phyloP scores from a whole-genome alignment of 129 eudicot genomes.

The Escallonia rubra region DNA sequence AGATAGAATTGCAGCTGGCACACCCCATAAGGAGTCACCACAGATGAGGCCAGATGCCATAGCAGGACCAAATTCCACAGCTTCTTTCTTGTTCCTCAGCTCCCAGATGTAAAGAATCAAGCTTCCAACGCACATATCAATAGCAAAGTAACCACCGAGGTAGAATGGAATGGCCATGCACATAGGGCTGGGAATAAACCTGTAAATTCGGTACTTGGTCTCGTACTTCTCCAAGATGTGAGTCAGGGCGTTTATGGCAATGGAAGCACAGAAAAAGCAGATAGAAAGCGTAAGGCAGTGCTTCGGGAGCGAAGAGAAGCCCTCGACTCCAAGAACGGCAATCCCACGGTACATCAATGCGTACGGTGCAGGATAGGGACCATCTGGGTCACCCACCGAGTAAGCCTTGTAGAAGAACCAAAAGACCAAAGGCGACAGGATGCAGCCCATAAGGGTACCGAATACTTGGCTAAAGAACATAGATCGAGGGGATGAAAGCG shows the following conservation, averaged over 20 bases:
- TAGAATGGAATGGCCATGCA: conserved; percentile 84
- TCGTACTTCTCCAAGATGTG: conserved; percentile 25
- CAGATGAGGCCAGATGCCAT: conserved; percentile 74
- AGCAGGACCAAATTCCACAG: conserved; percentile 43
- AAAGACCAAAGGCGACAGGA: conserved; percentile 54
- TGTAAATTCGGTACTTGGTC: conserved; percentile 31
- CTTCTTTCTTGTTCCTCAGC: conserved; percentile 35
- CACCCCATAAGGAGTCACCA: conserved; percentile 64
- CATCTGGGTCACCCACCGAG: conserved; percentile 40
- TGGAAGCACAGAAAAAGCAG: conserved; percentile 35
- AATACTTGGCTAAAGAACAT: conserved; percentile 68
- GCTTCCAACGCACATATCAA: conserved; percentile 75
- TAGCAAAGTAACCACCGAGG: conserved; percentile 59
- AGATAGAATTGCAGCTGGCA: conserved; percentile 61
- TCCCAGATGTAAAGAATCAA: conserved; percentile 52
- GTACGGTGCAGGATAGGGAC: conserved; percentile 63
- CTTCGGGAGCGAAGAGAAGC: conserved; percentile 55
- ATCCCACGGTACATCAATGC: conserved; percentile 50
- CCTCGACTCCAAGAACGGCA: conserved; percentile 60
- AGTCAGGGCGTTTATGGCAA: conserved; percentile 30
- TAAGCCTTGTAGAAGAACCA: conserved; percentile 68
- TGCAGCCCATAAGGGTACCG: conserved; percentile 66
- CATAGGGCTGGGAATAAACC: conserved; percentile 65
- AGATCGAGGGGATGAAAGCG: conserved; percentile 65
- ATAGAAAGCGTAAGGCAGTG: conserved; percentile 45